Evolutionary conservation across 768 basidiomycete species (phyloP), one percentile per base, ranked within the genome.

Genomic region (Epithele typhae): DNA sequence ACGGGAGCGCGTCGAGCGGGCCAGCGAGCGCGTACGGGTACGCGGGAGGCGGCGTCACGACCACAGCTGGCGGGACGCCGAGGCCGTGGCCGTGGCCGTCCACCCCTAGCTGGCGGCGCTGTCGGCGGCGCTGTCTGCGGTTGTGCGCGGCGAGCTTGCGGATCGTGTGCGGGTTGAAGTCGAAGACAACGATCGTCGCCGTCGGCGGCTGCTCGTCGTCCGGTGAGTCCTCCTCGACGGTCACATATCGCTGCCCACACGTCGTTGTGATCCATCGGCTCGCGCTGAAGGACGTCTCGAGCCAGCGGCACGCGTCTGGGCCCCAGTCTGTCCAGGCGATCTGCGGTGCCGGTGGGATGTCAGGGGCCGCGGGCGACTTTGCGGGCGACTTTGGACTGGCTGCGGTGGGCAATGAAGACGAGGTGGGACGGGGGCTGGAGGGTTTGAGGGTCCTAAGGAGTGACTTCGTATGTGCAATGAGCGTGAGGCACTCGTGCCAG

Each of bases 221-320:
- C 39, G 21, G 41, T 1, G 40, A 25, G 45, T 49, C 47, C 24
- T 49, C 47, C 24, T 52, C 51, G 19, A 52, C 51, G 3, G 51
- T 52, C 21, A 60, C 57, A 33, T 55, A 58, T 22, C 64, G 61
- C 38, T 65, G 62, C 6, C 64, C 64, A 19, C 59, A 60, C 1
- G 61, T 62, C 22, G 61, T 61, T 21, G 64, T 64, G 45, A 65
- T 64, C 64, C 64, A 65, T 10, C 58, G 56, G 32, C 50, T 53
- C 2, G 57, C 54, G 4, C 54, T 47, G 19, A 49, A 49, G 15
- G 61, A 58, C 14, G 47, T 47, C n/a, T 56, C 56, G 38, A 62
- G 59, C 54, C 57, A 62, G 15, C 62, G 56, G 23, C 58, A 61
- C 10, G 40, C 22, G 0, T 42, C 33, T 15, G 55, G 47, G 21